Conservation (phyloP, 768 basidiomycete species). For the Suillus paluster region DNA sequence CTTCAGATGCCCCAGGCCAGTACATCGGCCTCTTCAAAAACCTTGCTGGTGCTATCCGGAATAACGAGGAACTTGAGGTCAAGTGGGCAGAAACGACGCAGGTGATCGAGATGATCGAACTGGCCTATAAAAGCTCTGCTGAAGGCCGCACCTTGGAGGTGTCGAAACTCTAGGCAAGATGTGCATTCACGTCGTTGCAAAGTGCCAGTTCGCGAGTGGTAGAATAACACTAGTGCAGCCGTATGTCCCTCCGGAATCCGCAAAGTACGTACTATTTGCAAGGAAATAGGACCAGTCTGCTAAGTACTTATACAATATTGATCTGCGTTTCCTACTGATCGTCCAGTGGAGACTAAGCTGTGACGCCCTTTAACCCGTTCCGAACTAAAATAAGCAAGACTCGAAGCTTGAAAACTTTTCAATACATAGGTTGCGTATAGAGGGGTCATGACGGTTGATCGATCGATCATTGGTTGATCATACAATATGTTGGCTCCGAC, state of each 20-base stretch:
- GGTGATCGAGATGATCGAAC: constrained; percentile 79
- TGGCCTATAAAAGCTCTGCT: constrained; percentile 67
- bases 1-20: constrained; percentile 57
- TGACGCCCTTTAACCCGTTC: too few relatives aligned
- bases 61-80: constrained; percentile 56
- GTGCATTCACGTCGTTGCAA: not conserved
- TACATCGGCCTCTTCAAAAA: constrained; percentile 70
- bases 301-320: too few relatives aligned
- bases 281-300: not conserved
- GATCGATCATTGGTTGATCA: too few relatives aligned
- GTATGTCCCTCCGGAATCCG: not conserved
- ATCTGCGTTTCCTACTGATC: not conserved
- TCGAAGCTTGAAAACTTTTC: not conserved
- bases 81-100: constrained; percentile 75
- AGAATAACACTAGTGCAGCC: not conserved
- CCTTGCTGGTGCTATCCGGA: constrained; percentile 63
- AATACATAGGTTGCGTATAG: not conserved
- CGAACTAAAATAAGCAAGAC: too few relatives aligned
- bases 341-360: too few relatives aligned
- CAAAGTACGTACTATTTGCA: not conserved
- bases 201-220: not conserved
- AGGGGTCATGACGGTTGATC: too few relatives aligned
- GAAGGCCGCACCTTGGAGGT: constrained; percentile 56
- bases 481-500: too few relatives aligned
- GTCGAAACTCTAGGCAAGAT: constrained; percentile 12